Conservation (phyloP, 169 alveolate genomes). For the Fabrea salina region DNA sequence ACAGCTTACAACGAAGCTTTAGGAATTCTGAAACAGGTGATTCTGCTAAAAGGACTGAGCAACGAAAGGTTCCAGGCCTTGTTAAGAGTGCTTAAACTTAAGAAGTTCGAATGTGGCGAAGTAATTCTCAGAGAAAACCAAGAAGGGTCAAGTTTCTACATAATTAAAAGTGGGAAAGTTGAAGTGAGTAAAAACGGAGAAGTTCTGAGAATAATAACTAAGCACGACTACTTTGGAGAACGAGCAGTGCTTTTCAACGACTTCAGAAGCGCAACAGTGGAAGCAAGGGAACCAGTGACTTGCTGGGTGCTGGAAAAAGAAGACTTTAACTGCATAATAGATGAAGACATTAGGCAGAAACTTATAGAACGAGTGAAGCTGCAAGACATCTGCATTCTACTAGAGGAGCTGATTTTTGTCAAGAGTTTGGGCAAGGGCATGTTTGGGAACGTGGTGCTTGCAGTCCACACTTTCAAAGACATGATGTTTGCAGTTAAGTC, state of each 20-base stretch:
- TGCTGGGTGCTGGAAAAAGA: constrained; percentile 37
- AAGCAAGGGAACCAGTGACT: constrained; percentile 39
- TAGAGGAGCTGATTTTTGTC: constrained; percentile 79
- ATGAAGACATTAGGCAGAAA: constrained; percentile 48
- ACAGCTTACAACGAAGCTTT: constrained; percentile 35
- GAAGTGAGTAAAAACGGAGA: not conserved
- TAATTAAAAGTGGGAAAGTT: constrained; percentile 29
- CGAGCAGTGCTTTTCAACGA: constrained; percentile 91
- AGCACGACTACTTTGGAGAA: constrained; percentile 94
- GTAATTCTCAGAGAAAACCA: constrained; percentile 4
- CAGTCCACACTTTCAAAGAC: not conserved
- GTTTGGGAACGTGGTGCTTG: constrained; percentile 18
- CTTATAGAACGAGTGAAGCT: constrained; percentile 88
- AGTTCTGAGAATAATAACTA: constrained; percentile 29
- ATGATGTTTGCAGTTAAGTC: constrained; percentile 63
- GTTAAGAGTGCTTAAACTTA: not conserved
- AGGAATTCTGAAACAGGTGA: constrained; percentile 35
- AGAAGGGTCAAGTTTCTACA: not conserved
- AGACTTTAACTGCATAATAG: constrained; percentile 44
- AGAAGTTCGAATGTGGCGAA: not conserved
- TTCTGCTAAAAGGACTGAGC: constrained; percentile 34
- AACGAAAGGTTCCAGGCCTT: constrained; percentile 39
- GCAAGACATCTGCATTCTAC: constrained; percentile 85
- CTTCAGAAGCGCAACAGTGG: constrained; percentile 90
- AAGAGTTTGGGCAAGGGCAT: constrained; percentile 84